A percentile compares a stretch with the other conserved stretches of the same genome.
Evolutionary conservation across 129 eudicot genomes (phyloP).

Genomic region (Flaveria trinervia): DNA sequence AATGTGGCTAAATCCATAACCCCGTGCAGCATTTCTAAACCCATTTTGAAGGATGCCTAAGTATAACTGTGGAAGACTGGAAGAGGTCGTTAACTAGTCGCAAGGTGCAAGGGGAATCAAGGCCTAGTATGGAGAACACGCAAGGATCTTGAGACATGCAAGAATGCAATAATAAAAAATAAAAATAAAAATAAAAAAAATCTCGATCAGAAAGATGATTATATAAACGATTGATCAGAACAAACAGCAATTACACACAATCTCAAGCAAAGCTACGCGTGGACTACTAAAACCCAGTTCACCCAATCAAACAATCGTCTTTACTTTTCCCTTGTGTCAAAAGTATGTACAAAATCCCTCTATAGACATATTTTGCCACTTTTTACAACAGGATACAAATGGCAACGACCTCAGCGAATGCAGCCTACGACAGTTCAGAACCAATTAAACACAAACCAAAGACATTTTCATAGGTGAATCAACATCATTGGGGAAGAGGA

Average conservation of each 20-base stretch:
- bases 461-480: constrained; percentile 13
- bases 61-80: no score
- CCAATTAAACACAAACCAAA: constrained; percentile 16
- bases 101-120: no score
- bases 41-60: no score
- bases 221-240: neutral
- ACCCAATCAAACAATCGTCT: constrained; percentile 24
- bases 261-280: neutral
- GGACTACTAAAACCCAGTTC: neutral
- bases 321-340: constrained; percentile 6
- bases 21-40: no score
- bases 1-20: no score
- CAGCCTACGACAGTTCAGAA: constrained; percentile 25
- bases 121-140: no score
- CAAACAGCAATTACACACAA: neutral
- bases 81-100: no score
- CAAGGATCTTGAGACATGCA: no score
- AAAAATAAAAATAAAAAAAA: no score
- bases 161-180: no score
- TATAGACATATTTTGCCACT: constrained; percentile 27
- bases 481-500: neutral
- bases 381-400: constrained; percentile 25
- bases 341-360: constrained; percentile 32
- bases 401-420: constrained; percentile 7
- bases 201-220: no score